Conservation (phyloP, 2,329 filamentous ascomycete genomes). For the Fusarium euwallaceae region DNA sequence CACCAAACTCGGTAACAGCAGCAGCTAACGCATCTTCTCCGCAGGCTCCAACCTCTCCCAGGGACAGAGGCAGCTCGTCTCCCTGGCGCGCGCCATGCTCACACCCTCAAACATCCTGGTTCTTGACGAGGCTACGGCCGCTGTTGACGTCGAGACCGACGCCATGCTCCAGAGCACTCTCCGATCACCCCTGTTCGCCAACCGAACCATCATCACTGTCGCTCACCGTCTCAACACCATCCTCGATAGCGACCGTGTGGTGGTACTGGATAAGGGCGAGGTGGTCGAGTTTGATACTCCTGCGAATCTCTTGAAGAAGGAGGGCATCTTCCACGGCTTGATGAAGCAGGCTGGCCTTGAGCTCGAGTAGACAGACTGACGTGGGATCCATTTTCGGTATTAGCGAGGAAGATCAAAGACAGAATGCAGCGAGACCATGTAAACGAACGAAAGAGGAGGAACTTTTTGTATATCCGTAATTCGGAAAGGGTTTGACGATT, state of each 20-base stretch:
- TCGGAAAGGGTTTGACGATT: not conserved
- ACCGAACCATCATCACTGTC: conserved; percentile 97
- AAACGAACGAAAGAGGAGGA: conserved; percentile 17
- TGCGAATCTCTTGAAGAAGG: conserved; percentile 78
- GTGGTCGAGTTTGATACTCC: conserved; percentile 96
- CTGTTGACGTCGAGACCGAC: conserved; percentile 77
- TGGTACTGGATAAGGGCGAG: conserved; percentile 90
- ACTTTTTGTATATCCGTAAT: conserved; percentile 12
- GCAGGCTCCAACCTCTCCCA: conserved; percentile 93
- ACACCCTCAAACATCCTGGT: conserved; percentile 98
- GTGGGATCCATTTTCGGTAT: not conserved
- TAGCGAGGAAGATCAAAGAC: not conserved
- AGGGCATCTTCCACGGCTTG: conserved; percentile 87
- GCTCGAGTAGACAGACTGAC: conserved; percentile 52
- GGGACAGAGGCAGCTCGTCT: conserved; percentile 94
- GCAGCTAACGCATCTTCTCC: conserved; percentile 30
- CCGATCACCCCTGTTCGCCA: conserved; percentile 78
- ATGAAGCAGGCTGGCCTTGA: conserved; percentile 90
- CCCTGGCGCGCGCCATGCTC: conserved; percentile 90
- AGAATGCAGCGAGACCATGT: not conserved
- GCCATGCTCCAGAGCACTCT: conserved; percentile 75
- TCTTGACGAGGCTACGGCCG: conserved; percentile 94
- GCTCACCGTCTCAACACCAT: conserved; percentile 99
- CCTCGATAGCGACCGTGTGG: conserved; percentile 86
- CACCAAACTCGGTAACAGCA: conserved; percentile 5